Evolutionary conservation across 2,329 filamentous ascomycete genomes (phyloP).

Genomic region (Periconia sp.): DNA sequence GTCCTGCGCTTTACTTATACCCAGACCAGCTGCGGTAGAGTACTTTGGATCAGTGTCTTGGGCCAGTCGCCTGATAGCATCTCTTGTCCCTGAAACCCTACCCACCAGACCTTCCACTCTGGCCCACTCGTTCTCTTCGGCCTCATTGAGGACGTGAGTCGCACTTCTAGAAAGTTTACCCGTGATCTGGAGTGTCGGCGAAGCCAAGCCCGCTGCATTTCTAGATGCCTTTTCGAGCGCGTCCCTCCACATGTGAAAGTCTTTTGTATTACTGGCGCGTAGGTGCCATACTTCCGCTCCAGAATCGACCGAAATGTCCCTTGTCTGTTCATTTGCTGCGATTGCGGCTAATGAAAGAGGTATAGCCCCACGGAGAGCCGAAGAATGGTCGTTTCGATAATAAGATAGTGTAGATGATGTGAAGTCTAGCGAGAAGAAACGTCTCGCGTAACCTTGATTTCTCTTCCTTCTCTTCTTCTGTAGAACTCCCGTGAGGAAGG

Average conservation of each 20-base stretch:
- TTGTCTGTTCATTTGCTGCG: slow-evolving; percentile 82
- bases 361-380: slow-evolving; percentile 88
- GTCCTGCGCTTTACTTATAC: slow-evolving; percentile 35
- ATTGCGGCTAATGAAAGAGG: slow-evolving; percentile 90
- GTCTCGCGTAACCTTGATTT: slow-evolving; percentile 88
- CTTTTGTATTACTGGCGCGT: slow-evolving; percentile 78
- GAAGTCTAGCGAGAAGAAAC: slow-evolving; percentile 96
- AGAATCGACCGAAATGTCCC: slow-evolving; percentile 95
- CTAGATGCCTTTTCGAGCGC: slow-evolving; percentile 84
- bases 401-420: slow-evolving; percentile 94
- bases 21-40: slow-evolving; percentile 42
- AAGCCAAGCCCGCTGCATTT: slow-evolving; percentile 37
- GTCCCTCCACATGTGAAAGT: slow-evolving; percentile 86
- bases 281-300: slow-evolving; percentile 98
- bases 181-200: slow-evolving; percentile 36
- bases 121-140: slow-evolving; percentile 84
- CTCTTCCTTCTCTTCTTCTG: slow-evolving; percentile 92
- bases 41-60: slow-evolving; percentile 79
- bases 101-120: slow-evolving; percentile 86
- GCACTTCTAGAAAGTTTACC: slow-evolving; percentile 26
- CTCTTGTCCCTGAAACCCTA: slow-evolving; percentile 83
- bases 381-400: slow-evolving; percentile 93
- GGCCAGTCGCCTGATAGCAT: slow-evolving; percentile 84
- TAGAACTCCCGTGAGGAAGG: slow-evolving; percentile 82
- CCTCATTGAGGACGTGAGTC: slow-evolving; percentile 31